A percentile compares a stretch with the other conserved stretches of the same genome.
Evolutionary conservation across 129 eudicot genomes (phyloP).

Genomic region (Ambrosia trifida): DNA sequence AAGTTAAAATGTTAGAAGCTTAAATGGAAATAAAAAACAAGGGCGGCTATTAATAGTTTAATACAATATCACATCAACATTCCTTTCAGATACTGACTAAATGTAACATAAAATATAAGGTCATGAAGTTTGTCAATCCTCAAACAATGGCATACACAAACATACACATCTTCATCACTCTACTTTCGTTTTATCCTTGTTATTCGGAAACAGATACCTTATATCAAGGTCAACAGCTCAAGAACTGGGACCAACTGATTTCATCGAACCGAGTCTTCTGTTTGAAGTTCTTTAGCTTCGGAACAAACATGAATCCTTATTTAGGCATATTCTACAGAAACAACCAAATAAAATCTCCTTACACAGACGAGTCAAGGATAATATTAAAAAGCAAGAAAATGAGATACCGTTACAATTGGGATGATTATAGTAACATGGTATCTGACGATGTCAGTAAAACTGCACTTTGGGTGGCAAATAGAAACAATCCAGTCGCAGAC

Average conservation of each 20-base stretch:
- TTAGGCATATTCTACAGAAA: conserved; percentile 34
- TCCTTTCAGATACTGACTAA: background rate
- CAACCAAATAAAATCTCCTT: background rate
- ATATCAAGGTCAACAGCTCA: conserved; percentile 1
- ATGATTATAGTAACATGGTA: background rate
- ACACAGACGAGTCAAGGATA: too few species aligned
- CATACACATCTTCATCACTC: background rate
- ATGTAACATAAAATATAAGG: background rate
- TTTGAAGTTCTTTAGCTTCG: conserved; percentile 40
- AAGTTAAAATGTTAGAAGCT: too few species aligned
- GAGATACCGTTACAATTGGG: background rate
- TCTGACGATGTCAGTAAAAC: background rate
- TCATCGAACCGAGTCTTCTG: conserved; percentile 35
- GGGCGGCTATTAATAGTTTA: too few species aligned
- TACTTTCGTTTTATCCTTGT: background rate
- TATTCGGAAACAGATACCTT: conserved; percentile 34
- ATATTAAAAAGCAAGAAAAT: too few species aligned
- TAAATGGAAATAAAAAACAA: too few species aligned
- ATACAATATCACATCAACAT: too few species aligned
- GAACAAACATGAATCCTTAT: conserved; percentile 14
- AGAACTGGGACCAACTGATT: conserved; percentile 31
- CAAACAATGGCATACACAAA: conserved; percentile 16
- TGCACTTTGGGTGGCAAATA: conserved; percentile 51
- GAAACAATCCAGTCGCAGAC: conserved; percentile 33
- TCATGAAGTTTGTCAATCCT: background rate